Conservation (phyloP, 805 yeast species). For the Barnettozyma wickerhamii region DNA sequence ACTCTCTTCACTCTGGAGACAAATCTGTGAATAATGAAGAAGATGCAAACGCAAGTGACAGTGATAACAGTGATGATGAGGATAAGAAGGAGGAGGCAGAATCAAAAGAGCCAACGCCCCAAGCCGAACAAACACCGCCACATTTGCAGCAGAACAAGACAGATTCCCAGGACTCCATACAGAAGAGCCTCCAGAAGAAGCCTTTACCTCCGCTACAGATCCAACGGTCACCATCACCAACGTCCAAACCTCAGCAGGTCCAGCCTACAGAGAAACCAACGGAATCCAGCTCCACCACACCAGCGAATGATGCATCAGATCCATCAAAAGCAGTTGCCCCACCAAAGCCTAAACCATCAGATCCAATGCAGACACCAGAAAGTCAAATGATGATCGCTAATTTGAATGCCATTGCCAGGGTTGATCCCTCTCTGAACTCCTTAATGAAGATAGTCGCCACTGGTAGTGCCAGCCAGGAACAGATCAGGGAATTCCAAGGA, state of each 20-base stretch:
- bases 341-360: conserved; percentile 23
- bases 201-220: conserved; percentile 17
- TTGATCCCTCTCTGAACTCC: conserved; percentile 59
- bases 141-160: background rate
- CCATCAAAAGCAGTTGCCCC: background rate
- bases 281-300: too few relatives aligned
- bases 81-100: conserved; percentile 4
- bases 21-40: conserved; percentile 4
- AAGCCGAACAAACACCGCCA: background rate
- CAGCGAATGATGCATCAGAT: background rate
- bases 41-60: conserved; percentile 5
- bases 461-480: conserved; percentile 68
- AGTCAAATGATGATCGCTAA: conserved; percentile 82
- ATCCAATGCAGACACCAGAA: conserved; percentile 50
- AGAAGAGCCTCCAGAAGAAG: conserved; percentile 4
- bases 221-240: conserved; percentile 7
- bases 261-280: too few relatives aligned
- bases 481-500: conserved; percentile 73
- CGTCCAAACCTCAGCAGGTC: background rate
- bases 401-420: conserved; percentile 75
- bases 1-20: too few relatives aligned
- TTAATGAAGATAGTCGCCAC: conserved; percentile 85
- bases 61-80: conserved; percentile 12
- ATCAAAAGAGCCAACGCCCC: conserved; percentile 3
- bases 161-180: too few relatives aligned